Conservation (phyloP, 345 rosid species). For the Hibiscus mutabilis region DNA sequence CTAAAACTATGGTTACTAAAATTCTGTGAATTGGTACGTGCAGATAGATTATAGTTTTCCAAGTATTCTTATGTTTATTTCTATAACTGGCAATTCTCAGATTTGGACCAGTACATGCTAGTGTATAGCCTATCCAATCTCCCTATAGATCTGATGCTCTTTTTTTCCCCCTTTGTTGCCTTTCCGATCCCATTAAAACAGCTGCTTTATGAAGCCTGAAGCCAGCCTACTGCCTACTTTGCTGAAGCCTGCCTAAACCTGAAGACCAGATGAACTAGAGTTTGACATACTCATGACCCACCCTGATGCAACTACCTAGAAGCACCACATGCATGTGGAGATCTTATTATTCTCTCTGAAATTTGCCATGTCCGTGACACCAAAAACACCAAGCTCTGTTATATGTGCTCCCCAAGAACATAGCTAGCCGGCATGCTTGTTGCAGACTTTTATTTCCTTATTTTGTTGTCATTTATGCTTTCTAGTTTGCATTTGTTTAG, state of each 20-base stretch:
- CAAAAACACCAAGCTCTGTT: constrained; percentile 56
- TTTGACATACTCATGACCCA: constrained; percentile 59
- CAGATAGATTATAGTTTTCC: constrained; percentile 39
- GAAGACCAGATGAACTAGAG: constrained; percentile 91
- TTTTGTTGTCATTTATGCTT: constrained; percentile 16
- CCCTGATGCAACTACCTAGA: constrained; percentile 58
- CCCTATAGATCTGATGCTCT: constrained; percentile 72
- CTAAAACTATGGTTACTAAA: constrained; percentile 81
- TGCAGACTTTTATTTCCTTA: constrained; percentile 29
- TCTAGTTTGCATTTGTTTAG: constrained; percentile 17
- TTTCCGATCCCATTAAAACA: constrained; percentile 71
- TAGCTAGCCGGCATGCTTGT: constrained; percentile 39
- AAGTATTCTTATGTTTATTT: constrained; percentile 11
- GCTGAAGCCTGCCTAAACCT: constrained; percentile 84
- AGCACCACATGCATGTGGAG: constrained; percentile 47
- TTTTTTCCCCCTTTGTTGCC: constrained; percentile 72
- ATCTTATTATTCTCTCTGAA: constrained; percentile 32
- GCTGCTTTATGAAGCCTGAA: constrained; percentile 93
- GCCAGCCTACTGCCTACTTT: constrained; percentile 71
- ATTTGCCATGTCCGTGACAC: constrained; percentile 50
- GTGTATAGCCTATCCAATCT: constrained; percentile 45
- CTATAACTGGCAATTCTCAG: constrained; percentile 24
- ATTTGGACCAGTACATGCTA: constrained; percentile 21
- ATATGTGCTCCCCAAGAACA: constrained; percentile 52
- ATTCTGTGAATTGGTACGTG: constrained; percentile 33